Evolutionary conservation across 305 asterid genomes (phyloP).

Genomic region (Solanum hybrid): DNA sequence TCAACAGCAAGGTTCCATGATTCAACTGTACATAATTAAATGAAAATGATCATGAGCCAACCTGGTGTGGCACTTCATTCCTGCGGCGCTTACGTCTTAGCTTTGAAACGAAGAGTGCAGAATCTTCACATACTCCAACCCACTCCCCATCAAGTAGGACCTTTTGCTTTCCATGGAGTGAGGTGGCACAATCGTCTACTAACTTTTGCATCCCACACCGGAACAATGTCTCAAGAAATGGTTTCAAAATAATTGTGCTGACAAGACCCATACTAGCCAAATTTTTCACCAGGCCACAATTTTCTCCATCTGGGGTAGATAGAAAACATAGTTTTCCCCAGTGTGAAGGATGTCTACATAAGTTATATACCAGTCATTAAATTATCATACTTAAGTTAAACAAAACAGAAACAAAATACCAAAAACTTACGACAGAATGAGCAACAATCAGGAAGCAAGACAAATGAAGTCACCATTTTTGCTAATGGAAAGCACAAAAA

Average conservation of each 20-base stretch:
- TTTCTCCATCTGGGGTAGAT: slow-evolving; percentile 95
- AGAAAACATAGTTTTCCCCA: slow-evolving; percentile 91
- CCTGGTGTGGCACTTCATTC: slow-evolving; percentile 63
- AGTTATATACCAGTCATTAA: slow-evolving; percentile 11
- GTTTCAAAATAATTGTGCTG: slow-evolving; percentile 43
- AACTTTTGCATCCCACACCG: slow-evolving; percentile 69
- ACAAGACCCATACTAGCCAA: slow-evolving; percentile 82
- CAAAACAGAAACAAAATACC: not conserved
- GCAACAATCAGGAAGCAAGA: not conserved
- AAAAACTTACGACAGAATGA: not conserved
- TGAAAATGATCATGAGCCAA: slow-evolving; percentile 20
- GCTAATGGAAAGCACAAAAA: not conserved
- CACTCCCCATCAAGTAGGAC: slow-evolving; percentile 83
- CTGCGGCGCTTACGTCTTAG: slow-evolving; percentile 72
- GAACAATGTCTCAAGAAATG: slow-evolving; percentile 32
- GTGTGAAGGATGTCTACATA: slow-evolving; percentile 85
- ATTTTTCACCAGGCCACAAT: slow-evolving; percentile 92
- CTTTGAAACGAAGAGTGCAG: slow-evolving; percentile 55
- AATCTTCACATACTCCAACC: slow-evolving; percentile 77
- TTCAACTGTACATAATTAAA: not conserved
- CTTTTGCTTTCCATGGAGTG: slow-evolving; percentile 44
- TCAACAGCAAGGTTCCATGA: not conserved
- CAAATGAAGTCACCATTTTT: not conserved
- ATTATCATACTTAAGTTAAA: not conserved
- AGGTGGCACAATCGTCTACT: slow-evolving; percentile 37